These are phyloP conservation scores for Ilyonectria destructans DNA, from an alignment of 2,329 filamentous ascomycete genomes.

Conservation along the genomic window DNA sequence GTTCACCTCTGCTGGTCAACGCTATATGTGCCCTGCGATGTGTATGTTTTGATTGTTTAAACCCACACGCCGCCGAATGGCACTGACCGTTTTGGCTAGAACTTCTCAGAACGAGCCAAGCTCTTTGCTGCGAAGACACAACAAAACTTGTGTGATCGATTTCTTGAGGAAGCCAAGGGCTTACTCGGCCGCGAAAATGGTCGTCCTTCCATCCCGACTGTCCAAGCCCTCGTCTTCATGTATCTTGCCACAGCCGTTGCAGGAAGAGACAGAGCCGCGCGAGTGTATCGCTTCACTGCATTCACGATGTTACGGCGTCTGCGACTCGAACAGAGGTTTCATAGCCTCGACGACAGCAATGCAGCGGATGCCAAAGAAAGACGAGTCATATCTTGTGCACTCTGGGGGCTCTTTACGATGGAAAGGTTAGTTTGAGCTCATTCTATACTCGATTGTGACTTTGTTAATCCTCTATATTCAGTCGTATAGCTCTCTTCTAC, in stretches of 20 bases:
- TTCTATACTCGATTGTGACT: no score
- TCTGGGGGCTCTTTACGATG: slow-evolving; percentile 3
- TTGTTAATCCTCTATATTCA: background rate
- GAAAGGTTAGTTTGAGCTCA: background rate
- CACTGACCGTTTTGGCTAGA: background rate
- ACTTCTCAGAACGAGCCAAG: background rate
- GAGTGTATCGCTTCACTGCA: slow-evolving; percentile 16
- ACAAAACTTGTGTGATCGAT: background rate
- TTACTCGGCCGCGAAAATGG: background rate
- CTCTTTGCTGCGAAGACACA: background rate
- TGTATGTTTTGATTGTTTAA: background rate
- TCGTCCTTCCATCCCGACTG: slow-evolving; percentile 5
- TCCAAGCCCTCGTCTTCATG: slow-evolving; percentile 10
- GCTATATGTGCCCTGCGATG: slow-evolving; percentile 7
- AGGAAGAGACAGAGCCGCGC: slow-evolving; percentile 4
- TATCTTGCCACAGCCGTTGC: slow-evolving; percentile 7
- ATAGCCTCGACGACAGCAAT: background rate
- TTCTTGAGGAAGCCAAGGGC: slow-evolving; percentile 3
- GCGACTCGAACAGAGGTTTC: slow-evolving; percentile 1
- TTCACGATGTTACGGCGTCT: background rate
- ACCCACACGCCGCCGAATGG: background rate
- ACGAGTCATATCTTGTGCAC: background rate
- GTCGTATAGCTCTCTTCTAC: background rate
- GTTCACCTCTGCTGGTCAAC: slow-evolving; percentile 10
- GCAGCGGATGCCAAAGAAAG: background rate